These are phyloP conservation scores for Eucalyptus albens DNA, from an alignment of 345 rosid genomes.

Conservation along the genomic window DNA sequence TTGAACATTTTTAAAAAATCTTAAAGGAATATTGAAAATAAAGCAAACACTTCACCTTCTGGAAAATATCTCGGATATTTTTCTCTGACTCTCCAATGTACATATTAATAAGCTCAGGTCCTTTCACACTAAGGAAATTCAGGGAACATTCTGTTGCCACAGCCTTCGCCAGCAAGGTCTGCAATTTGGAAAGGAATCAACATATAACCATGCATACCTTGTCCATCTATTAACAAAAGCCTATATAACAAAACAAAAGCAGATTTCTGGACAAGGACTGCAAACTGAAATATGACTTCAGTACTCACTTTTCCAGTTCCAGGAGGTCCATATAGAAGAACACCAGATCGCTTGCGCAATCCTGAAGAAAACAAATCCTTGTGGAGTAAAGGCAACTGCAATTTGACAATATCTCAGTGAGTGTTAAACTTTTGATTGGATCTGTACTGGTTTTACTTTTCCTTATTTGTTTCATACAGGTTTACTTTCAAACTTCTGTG, in stretches of 20 bases:
- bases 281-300: not conserved
- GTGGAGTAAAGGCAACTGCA: conserved; percentile 82
- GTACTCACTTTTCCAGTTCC: conserved; percentile 87
- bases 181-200: conserved; percentile 8
- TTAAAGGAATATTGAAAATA: not conserved
- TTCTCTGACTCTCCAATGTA: conserved; percentile 99
- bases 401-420: not conserved
- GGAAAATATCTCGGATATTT: conserved; percentile 91
- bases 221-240: not conserved
- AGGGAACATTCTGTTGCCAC: conserved; percentile 98
- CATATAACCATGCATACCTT: not conserved
- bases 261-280: not conserved
- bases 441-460: not conserved
- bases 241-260: not conserved
- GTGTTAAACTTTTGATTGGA: not conserved
- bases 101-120: conserved; percentile 98
- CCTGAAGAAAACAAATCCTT: conserved; percentile 93
- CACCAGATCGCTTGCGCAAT: conserved; percentile 95
- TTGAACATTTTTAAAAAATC: not conserved
- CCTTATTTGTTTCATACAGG: not conserved
- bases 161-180: conserved; percentile 96
- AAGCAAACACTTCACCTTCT: conserved; percentile 38
- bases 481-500: not conserved
- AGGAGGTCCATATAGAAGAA: conserved; percentile 96
- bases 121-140: conserved; percentile 93